A percentile compares a stretch with the other conserved stretches of the same genome.
Evolutionary conservation across 2,329 filamentous ascomycete species (phyloP).

Genomic region (Eutypella sp.): DNA sequence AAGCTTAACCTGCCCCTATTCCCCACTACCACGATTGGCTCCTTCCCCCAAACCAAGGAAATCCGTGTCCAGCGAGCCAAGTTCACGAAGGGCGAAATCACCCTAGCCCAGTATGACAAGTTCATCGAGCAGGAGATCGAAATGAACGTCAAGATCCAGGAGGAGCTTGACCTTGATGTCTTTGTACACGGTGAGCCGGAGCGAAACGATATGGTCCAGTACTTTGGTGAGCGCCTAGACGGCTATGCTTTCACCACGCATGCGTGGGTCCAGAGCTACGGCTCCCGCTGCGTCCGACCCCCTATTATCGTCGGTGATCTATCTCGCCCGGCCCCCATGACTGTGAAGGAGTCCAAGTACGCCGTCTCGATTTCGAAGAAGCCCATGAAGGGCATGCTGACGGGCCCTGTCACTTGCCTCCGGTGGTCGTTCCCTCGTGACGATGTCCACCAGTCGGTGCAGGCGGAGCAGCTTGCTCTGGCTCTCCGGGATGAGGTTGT

Average conservation of each 20-base stretch:
- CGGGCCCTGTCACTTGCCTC: conserved; percentile 96
- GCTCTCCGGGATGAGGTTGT: conserved; percentile 97
- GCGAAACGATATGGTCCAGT: conserved; percentile 99
- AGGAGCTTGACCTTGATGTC: conserved; percentile 95
- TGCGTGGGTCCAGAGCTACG: conserved; percentile 98
- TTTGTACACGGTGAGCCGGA: conserved; percentile 98
- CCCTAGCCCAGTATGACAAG: conserved; percentile 85
- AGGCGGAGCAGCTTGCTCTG: conserved; percentile 97
- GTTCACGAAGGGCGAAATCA: conserved; percentile 98
- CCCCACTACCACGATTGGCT: conserved; percentile 98
- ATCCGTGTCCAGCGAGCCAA: conserved; percentile 96
- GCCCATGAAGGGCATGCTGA: conserved; percentile 99
- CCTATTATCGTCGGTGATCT: conserved; percentile 99
- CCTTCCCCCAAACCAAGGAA: conserved; percentile 98
- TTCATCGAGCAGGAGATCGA: conserved; percentile 99
- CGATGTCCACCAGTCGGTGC: conserved; percentile 97
- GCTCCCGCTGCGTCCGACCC: conserved; percentile 95
- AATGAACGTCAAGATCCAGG: conserved; percentile 92
- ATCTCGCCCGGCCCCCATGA: conserved; percentile 94
- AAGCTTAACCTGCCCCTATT: conserved; percentile 92
- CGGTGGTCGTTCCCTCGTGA: conserved; percentile 99
- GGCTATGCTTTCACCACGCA: conserved; percentile 99
- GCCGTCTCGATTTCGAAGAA: conserved; percentile 93
- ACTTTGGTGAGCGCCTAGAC: conserved; percentile 96
- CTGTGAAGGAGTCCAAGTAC: conserved; percentile 99